phyloP scores from a whole-genome alignment of 2,329 filamentous ascomycete genomes.

The Aquanectria penicillioides region DNA sequence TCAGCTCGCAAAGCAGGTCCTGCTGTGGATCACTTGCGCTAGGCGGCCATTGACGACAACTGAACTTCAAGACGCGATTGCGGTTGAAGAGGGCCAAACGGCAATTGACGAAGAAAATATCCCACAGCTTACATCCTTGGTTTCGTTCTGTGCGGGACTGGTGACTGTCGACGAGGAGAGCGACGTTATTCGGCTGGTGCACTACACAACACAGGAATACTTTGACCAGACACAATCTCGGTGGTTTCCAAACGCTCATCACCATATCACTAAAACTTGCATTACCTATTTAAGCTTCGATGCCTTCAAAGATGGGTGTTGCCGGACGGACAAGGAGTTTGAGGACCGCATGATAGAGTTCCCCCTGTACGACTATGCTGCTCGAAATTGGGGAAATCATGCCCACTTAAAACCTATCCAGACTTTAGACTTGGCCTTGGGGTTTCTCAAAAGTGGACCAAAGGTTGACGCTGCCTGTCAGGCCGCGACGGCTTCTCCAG shows the following conservation, averaged over 20 bases:
- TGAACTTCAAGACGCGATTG: neutral
- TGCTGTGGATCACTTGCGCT: neutral
- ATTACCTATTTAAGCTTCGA: neutral
- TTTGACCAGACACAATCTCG: neutral
- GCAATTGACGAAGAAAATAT: neutral
- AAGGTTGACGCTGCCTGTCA: neutral
- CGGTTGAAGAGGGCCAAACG: neutral
- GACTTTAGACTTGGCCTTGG: too few relatives aligned
- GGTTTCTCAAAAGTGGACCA: neutral
- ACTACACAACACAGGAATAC: neutral
- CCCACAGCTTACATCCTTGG: neutral
- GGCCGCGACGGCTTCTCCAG: too few relatives aligned
- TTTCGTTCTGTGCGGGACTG: neutral
- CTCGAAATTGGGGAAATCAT: neutral
- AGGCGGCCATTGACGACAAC: neutral
- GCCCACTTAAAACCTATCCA: too few relatives aligned
- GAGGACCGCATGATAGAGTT: neutral
- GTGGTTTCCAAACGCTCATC: neutral
- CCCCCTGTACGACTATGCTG: neutral
- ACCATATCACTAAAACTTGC: neutral
- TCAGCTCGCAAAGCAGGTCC: neutral
- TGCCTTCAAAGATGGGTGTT: neutral
- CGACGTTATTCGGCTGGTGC: neutral
- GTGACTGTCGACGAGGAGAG: neutral
- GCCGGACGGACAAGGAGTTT: neutral